Evolutionary conservation across 352 stramenopile species (phyloP).

Genomic region (Blastocystis sp.): DNA sequence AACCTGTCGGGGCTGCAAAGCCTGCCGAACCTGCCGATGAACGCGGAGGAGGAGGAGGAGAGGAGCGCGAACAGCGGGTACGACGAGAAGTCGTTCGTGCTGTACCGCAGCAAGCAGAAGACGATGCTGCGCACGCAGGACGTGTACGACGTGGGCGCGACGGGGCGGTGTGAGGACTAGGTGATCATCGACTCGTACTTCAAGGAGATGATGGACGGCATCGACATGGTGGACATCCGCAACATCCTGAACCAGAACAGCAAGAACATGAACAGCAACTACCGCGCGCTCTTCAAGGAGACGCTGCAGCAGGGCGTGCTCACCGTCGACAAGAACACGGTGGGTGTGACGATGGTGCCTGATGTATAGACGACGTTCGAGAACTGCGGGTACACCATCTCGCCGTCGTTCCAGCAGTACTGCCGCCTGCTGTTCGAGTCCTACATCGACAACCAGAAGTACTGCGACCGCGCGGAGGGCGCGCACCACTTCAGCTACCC

Average conservation of each 20-base stretch:
- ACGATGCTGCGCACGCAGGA: slow-evolving; percentile 7
- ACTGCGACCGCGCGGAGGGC: neutral
- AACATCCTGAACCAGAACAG: slow-evolving; percentile 46
- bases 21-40: neutral
- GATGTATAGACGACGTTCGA: slow-evolving; percentile 24
- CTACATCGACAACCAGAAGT: slow-evolving; percentile 62
- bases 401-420: slow-evolving; percentile 57
- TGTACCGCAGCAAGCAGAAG: slow-evolving; percentile 66
- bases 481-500: neutral
- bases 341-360: neutral
- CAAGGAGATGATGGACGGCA: slow-evolving; percentile 62
- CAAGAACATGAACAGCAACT: slow-evolving; percentile 63
- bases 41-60: neutral
- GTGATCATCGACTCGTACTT: slow-evolving; percentile 54
- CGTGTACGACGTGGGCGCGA: slow-evolving; percentile 52
- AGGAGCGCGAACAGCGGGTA: slow-evolving; percentile 13
- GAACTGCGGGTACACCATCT: slow-evolving; percentile 41
- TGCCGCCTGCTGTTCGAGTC: slow-evolving; percentile 53
- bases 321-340: slow-evolving; percentile 38
- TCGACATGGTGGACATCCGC: slow-evolving; percentile 63
- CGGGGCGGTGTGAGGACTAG: neutral
- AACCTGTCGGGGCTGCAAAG: neutral
- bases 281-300: slow-evolving; percentile 33
- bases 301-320: slow-evolving; percentile 41
- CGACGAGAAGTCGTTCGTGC: slow-evolving; percentile 37